These are phyloP conservation scores for Boechera stricta DNA, from an alignment of 345 rosid species.

Conservation along the genomic window DNA sequence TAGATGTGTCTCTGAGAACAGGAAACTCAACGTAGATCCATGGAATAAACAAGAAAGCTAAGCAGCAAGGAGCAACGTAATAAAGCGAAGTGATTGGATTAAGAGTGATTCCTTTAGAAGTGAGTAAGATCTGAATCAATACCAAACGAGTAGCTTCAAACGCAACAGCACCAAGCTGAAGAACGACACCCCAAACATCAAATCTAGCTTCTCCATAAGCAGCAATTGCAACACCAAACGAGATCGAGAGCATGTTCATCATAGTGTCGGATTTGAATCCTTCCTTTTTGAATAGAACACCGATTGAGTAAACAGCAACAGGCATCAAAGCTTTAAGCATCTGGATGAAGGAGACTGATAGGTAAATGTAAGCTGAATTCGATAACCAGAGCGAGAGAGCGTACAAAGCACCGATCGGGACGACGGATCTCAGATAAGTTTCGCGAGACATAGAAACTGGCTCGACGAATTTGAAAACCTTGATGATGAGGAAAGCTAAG, in stretches of 20 bases:
- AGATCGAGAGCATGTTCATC: conserved; percentile 91
- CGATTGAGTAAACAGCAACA: conserved; percentile 93
- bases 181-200: conserved; percentile 78
- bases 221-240: conserved; percentile 85
- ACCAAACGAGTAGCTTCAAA: conserved; percentile 94
- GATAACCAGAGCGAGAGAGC: conserved; percentile 93
- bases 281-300: conserved; percentile 72
- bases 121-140: conserved; percentile 89
- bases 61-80: conserved; percentile 91
- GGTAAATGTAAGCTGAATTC: conserved; percentile 91
- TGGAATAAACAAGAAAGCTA: conserved; percentile 76
- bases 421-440: conserved; percentile 78
- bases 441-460: conserved; percentile 90
- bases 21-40: conserved; percentile 95
- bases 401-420: conserved; percentile 93
- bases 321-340: conserved; percentile 98
- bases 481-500: conserved; percentile 83
- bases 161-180: conserved; percentile 95
- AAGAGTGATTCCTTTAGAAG: conserved; percentile 79
- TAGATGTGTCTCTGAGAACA: conserved; percentile 69
- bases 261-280: conserved; percentile 70
- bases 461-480: conserved; percentile 89
- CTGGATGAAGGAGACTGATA: conserved; percentile 94
- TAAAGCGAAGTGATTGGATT: conserved; percentile 87
- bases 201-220: conserved; percentile 97